Evolutionary conservation across 371 early-diverging fungal genomes (phyloP).

Genomic region (Mucor lusitanicus): DNA sequence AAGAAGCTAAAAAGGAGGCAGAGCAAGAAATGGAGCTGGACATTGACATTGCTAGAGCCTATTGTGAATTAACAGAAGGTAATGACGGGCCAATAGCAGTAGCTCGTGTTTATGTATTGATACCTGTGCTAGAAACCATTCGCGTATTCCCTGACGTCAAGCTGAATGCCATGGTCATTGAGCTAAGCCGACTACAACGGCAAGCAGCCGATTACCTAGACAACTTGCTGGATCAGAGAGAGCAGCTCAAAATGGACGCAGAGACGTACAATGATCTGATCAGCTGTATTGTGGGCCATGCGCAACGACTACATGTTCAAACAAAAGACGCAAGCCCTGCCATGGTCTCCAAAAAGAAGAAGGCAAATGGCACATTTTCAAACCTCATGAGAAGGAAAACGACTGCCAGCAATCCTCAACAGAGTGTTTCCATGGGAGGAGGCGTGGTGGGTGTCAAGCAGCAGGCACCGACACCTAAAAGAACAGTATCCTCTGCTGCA

Average conservation of each 20-base stretch:
- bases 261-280: conserved; percentile 89
- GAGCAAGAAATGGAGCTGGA: conserved; percentile 51
- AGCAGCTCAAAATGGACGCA: conserved; percentile 84
- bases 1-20: conserved; percentile 22
- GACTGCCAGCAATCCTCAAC: conserved; percentile 7
- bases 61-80: conserved; percentile 57
- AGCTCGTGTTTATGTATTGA: not conserved
- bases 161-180: conserved; percentile 56
- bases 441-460: conserved; percentile 52
- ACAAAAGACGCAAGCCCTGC: conserved; percentile 53
- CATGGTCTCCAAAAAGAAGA: conserved; percentile 52
- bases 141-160: conserved; percentile 62
- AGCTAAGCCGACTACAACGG: conserved; percentile 53
- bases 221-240: conserved; percentile 78
- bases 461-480: conserved; percentile 21
- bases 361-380: conserved; percentile 29
- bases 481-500: conserved; percentile 8
- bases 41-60: conserved; percentile 55
- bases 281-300: conserved; percentile 75
- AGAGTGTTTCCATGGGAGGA: conserved; percentile 50
- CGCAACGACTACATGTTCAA: conserved; percentile 57
- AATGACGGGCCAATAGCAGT: not conserved
- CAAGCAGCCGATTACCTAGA: conserved; percentile 67
- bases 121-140: conserved; percentile 48
- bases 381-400: conserved; percentile 35